Evolutionary conservation across 768 basidiomycete genomes (phyloP).

Genomic region (Gloeophyllum trabeum): DNA sequence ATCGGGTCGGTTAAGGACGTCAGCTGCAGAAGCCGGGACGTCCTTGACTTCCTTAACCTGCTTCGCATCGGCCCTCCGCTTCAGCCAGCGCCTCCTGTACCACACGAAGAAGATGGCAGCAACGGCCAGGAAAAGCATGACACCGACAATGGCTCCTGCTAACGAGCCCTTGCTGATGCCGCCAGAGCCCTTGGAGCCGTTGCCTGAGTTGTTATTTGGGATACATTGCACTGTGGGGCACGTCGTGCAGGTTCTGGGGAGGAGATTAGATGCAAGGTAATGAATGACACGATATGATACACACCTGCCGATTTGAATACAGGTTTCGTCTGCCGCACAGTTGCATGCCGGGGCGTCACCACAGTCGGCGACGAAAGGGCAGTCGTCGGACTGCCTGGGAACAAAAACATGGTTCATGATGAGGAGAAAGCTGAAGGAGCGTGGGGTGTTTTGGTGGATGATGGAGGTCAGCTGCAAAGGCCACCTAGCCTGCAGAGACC

Average conservation of each 20-base stretch:
- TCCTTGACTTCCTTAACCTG: constrained; percentile 32
- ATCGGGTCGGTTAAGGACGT: constrained; percentile 75
- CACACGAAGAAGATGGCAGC: constrained; percentile 43
- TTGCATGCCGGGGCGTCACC: constrained; percentile 38
- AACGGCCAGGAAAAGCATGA: constrained; percentile 45
- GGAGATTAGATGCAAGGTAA: constrained; percentile 3
- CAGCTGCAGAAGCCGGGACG: constrained; percentile 61
- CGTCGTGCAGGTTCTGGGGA: too few relatives aligned
- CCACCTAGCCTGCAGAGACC: not conserved
- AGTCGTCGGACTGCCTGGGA: not conserved
- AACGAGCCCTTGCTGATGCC: constrained; percentile 59
- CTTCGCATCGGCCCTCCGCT: constrained; percentile 20
- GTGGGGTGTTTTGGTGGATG: not conserved
- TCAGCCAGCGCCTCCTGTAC: constrained; percentile 48
- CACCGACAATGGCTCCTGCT: constrained; percentile 63
- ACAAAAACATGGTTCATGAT: not conserved
- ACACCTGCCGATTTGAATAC: constrained; percentile 51
- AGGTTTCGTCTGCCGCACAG: constrained; percentile 44
- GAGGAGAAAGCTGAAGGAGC: not conserved
- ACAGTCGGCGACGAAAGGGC: not conserved
- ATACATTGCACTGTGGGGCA: too few relatives aligned
- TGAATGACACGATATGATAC: constrained; percentile 11
- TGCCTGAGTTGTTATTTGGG: constrained; percentile 8
- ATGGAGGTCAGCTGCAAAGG: not conserved
- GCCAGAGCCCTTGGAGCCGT: constrained; percentile 14